Conservation (phyloP, 2,329 filamentous ascomycete genomes). For the Chaetothyriales sp. region DNA sequence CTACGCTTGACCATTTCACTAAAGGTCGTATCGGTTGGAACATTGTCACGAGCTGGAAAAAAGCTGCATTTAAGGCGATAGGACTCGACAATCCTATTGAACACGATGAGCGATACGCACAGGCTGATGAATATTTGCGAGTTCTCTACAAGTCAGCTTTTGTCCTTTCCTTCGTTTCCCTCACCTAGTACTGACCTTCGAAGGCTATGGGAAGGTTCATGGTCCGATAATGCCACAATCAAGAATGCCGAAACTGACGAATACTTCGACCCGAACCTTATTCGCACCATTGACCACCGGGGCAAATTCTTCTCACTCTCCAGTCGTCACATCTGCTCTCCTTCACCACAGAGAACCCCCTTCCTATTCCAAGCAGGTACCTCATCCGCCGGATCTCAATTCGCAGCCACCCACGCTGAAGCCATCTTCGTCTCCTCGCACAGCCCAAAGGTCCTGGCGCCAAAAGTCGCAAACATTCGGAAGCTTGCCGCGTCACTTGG, state of each 20-base stretch:
- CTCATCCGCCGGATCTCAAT: slow-evolving; percentile 42
- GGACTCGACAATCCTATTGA: slow-evolving; percentile 44
- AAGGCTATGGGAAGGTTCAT: slow-evolving; percentile 43
- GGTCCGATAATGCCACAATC: slow-evolving; percentile 44
- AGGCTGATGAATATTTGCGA: slow-evolving; percentile 49
- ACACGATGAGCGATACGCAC: slow-evolving; percentile 48
- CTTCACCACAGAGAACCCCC: slow-evolving; percentile 44
- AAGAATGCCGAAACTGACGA: slow-evolving; percentile 41
- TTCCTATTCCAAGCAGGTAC: slow-evolving; percentile 49
- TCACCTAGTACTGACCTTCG: neutral
- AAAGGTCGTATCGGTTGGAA: slow-evolving; percentile 52
- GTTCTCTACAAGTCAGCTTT: slow-evolving; percentile 45
- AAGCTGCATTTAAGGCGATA: slow-evolving; percentile 50
- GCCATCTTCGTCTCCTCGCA: slow-evolving; percentile 47
- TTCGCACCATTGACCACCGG: slow-evolving; percentile 47
- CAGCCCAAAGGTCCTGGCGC: slow-evolving; percentile 35
- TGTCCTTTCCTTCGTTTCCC: neutral
- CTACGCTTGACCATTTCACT: slow-evolving; percentile 49
- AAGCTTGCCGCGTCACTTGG: slow-evolving; percentile 37
- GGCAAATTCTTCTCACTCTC: slow-evolving; percentile 39
- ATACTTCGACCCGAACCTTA: slow-evolving; percentile 45
- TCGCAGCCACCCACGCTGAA: slow-evolving; percentile 46
- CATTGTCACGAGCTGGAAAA: slow-evolving; percentile 52
- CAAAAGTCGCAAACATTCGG: slow-evolving; percentile 41
- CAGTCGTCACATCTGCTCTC: slow-evolving; percentile 37